phyloP scores from a whole-genome alignment of 2,329 filamentous ascomycete species.

The Ceratocystiopsis minuta region DNA sequence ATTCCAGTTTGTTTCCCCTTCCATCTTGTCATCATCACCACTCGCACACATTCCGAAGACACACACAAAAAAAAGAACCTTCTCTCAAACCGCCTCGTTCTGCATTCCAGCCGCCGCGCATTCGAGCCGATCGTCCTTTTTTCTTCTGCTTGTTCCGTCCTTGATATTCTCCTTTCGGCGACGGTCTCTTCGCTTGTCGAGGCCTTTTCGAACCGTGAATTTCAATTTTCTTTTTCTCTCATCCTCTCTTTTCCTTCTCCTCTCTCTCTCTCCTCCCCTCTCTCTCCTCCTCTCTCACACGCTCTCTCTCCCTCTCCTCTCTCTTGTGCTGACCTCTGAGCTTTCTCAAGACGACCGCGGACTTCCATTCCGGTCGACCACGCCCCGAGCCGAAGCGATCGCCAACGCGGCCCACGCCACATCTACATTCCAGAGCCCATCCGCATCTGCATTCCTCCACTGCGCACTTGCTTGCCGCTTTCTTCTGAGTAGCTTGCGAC shows the following conservation, averaged over 20 bases:
- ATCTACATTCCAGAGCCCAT: not conserved
- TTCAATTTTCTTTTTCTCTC: not conserved
- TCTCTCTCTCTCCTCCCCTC: not conserved
- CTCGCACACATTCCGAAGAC: not conserved
- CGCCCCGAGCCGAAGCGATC: slow-evolving; percentile 1
- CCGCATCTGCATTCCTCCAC: slow-evolving; percentile 2
- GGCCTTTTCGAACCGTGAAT: slow-evolving; percentile 3
- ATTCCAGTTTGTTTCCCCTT: slow-evolving; percentile 2
- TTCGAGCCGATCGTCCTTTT: not conserved
- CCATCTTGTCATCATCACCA: not conserved
- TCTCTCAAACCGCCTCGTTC: not conserved
- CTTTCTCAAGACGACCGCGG: too few relatives aligned
- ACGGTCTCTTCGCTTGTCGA: not conserved
- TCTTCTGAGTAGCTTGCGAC: not conserved
- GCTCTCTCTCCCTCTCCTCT: not conserved
- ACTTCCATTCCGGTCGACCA: slow-evolving; percentile 3
- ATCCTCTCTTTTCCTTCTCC: not conserved
- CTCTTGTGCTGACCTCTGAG: not conserved
- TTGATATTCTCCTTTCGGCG: not conserved
- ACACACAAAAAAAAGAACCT: not conserved
- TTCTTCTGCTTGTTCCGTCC: not conserved
- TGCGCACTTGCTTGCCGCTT: too few relatives aligned
- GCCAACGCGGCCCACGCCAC: not conserved
- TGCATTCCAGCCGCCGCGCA: not conserved
- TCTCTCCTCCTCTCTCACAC: not conserved